These are phyloP conservation scores for Acidomyces sp. DNA, from an alignment of 495 filamentous ascomycete species.

Conservation along the genomic window DNA sequence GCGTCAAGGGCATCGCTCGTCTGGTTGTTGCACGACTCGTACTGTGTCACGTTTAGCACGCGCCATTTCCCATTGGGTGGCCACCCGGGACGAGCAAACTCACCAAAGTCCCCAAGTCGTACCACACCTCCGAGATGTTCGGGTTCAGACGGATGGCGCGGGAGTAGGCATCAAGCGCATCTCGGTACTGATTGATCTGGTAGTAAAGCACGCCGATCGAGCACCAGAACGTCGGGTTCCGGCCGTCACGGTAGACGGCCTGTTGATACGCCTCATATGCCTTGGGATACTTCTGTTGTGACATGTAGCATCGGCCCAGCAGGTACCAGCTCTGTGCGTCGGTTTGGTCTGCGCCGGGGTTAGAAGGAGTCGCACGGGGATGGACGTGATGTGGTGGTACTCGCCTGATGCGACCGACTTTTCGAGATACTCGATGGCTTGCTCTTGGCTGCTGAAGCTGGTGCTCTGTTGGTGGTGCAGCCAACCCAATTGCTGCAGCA, in stretches of 20 bases:
- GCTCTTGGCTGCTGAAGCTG: constrained; percentile 79
- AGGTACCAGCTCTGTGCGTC: constrained; percentile 99
- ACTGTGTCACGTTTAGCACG: constrained; percentile 39
- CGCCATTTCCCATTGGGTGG: constrained; percentile 19
- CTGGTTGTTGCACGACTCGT: constrained; percentile 98
- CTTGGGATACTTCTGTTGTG: constrained; percentile 96
- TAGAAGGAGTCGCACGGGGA: constrained; percentile 17
- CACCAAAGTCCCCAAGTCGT: constrained; percentile 92
- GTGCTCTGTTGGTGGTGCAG: constrained; percentile 91
- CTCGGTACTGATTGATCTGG: constrained; percentile 99
- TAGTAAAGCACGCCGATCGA: constrained; percentile 99
- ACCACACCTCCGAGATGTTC: constrained; percentile 99
- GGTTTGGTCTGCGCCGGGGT: constrained; percentile 53
- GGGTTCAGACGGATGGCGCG: constrained; percentile 95
- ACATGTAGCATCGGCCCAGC: constrained; percentile 97
- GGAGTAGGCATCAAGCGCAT: constrained; percentile 96
- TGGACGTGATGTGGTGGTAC: constrained; percentile 24
- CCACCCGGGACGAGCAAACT: constrained; percentile 30
- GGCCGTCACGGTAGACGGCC: constrained; percentile 93
- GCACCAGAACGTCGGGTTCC: constrained; percentile 99
- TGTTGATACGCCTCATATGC: constrained; percentile 99
- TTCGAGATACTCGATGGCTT: constrained; percentile 92
- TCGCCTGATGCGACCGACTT: constrained; percentile 90
- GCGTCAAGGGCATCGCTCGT: constrained; percentile 92
- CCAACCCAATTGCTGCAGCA: constrained; percentile 96